Evolutionary conservation across 371 early-diverging fungal species (phyloP).

Genomic region (Thermomucor indicae-seudaticae): DNA sequence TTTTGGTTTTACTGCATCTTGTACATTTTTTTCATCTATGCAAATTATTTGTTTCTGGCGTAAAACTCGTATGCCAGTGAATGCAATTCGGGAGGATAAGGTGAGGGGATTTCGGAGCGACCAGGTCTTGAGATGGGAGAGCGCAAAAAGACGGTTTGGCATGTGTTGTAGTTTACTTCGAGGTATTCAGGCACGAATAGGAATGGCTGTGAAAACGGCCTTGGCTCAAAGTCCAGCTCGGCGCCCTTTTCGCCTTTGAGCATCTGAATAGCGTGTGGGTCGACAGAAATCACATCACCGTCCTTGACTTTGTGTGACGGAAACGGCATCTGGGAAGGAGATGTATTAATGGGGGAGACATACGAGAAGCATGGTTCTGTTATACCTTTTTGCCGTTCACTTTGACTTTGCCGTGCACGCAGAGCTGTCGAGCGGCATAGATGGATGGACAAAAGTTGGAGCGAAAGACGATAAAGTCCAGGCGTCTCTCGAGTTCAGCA

Average conservation of each 20-base stretch:
- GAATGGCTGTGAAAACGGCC: constrained; percentile 89
- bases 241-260: constrained; percentile 55
- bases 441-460: constrained; percentile 86
- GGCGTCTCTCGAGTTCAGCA: constrained; percentile 85
- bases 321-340: constrained; percentile 45
- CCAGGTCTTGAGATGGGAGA: constrained; percentile 84
- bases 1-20: too few species aligned
- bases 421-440: constrained; percentile 79
- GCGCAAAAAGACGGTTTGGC: constrained; percentile 85
- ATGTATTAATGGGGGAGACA: too few species aligned
- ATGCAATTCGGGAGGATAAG: constrained; percentile 87
- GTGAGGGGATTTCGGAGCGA: constrained; percentile 90
- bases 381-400: constrained; percentile 87
- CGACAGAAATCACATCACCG: constrained; percentile 87
- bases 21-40: constrained; percentile 1
- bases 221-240: constrained; percentile 67
- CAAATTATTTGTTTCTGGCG: constrained; percentile 23
- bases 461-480: constrained; percentile 92
- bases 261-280: constrained; percentile 74
- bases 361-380: too few species aligned
- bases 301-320: constrained; percentile 83
- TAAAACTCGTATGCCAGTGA: constrained; percentile 92
- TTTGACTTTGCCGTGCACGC: constrained; percentile 83
- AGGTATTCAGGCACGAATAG: constrained; percentile 95
- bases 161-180: constrained; percentile 94